These are phyloP conservation scores for Sisymbrium altissimum DNA, from an alignment of 345 rosid species.

Conservation along the genomic window DNA sequence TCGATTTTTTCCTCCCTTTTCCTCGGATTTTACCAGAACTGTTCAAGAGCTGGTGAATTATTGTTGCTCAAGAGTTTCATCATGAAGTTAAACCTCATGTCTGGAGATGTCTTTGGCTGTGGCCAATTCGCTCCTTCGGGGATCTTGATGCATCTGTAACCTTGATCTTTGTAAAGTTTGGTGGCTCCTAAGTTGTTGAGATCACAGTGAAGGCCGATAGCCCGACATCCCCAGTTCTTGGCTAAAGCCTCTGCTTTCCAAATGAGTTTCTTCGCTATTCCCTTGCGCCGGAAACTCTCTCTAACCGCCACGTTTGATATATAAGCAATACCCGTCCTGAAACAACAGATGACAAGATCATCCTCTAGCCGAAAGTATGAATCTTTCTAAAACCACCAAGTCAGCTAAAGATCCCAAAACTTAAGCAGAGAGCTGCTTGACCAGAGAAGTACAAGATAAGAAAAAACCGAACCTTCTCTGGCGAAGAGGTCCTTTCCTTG, in stretches of 20 bases:
- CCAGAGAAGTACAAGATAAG: not conserved
- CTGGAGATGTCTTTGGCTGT: slow-evolving; percentile 62
- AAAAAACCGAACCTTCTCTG: slow-evolving; percentile 57
- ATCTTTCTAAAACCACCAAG: not conserved
- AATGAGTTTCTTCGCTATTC: slow-evolving; percentile 76
- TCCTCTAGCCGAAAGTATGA: not conserved
- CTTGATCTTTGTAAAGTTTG: slow-evolving; percentile 71
- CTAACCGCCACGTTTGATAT: slow-evolving; percentile 90
- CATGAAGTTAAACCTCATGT: slow-evolving; percentile 71
- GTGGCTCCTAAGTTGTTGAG: slow-evolving; percentile 62
- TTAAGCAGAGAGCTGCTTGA: not conserved
- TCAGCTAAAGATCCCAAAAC: not conserved
- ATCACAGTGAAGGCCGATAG: slow-evolving; percentile 84
- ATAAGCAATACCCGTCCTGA: slow-evolving; percentile 88
- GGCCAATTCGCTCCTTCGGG: slow-evolving; percentile 92
- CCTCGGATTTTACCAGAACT: not conserved
- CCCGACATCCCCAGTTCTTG: slow-evolving; percentile 79
- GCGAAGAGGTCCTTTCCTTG: slow-evolving; percentile 71
- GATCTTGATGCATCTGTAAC: slow-evolving; percentile 64
- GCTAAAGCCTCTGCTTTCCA: slow-evolving; percentile 88
- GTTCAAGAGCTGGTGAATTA: slow-evolving; percentile 24
- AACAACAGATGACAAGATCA: not conserved
- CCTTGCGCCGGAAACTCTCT: slow-evolving; percentile 69
- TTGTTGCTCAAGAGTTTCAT: slow-evolving; percentile 72
- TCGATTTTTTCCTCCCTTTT: not conserved